Evolutionary conservation across 495 filamentous ascomycete genomes (phyloP).

Genomic region (Penicillium cinerascens): DNA sequence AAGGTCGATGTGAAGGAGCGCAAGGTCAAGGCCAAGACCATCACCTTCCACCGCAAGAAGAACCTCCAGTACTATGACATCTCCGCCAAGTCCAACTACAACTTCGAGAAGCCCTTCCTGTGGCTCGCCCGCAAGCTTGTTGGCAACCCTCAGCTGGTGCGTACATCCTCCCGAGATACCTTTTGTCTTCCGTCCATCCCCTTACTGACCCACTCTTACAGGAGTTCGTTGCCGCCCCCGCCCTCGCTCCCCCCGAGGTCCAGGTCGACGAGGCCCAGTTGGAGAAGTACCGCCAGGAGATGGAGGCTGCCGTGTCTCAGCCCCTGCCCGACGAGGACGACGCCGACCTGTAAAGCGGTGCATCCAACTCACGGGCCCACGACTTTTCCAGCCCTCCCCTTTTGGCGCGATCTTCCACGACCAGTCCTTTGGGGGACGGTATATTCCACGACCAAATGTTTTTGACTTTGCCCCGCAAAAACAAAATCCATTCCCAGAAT

Average conservation of each 20-base stretch:
- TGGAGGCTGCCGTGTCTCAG: slow-evolving; percentile 73
- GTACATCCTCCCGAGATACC: slow-evolving; percentile 29
- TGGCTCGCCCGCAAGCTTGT: slow-evolving; percentile 99
- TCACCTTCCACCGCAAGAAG: slow-evolving; percentile 99
- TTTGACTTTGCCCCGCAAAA: slow-evolving; percentile 18
- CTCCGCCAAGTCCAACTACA: slow-evolving; percentile 99
- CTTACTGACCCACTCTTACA: slow-evolving; percentile 34
- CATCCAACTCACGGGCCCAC: slow-evolving; percentile 7
- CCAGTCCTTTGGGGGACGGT: slow-evolving; percentile 7
- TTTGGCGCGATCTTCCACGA: slow-evolving; percentile 5
- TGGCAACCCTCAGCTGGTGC: slow-evolving; percentile 84
- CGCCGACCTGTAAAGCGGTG: slow-evolving; percentile 58
- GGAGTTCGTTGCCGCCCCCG: slow-evolving; percentile 96
- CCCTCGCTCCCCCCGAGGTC: slow-evolving; percentile 90
- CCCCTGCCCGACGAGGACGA: slow-evolving; percentile 97
- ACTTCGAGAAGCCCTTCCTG: slow-evolving; percentile 99
- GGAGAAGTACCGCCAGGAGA: slow-evolving; percentile 80
- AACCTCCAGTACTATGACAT: slow-evolving; percentile 99
- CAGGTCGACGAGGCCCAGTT: slow-evolving; percentile 79
- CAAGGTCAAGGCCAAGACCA: slow-evolving; percentile 99
- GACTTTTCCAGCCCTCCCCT: slow-evolving; percentile 11
- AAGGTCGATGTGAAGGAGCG: slow-evolving; percentile 99
- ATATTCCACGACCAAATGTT: slow-evolving; percentile 16
- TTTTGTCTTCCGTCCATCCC: neutral
- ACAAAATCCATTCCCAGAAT: slow-evolving; percentile 27